Percentiles rank a stretch among this genome's conserved stretches.
phyloP scores from a whole-genome alignment of 2,329 filamentous ascomycete genomes.

The Alternaria postmessia region DNA sequence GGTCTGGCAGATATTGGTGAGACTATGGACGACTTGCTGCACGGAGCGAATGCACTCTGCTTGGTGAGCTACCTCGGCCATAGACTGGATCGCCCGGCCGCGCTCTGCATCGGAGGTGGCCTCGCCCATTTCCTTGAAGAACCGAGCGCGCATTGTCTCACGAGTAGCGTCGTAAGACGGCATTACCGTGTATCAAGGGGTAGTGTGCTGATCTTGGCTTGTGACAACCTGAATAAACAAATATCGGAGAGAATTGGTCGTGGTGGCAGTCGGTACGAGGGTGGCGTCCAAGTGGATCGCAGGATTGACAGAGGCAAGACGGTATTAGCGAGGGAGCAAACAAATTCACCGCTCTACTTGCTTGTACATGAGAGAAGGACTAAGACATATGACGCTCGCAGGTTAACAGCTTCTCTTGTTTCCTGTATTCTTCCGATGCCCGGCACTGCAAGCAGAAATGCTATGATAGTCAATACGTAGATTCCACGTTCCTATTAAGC shows the following conservation, averaged over 20 bases:
- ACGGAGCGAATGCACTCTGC: too few relatives aligned
- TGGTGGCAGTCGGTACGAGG: background rate
- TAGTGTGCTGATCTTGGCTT: background rate
- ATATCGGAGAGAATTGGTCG: background rate
- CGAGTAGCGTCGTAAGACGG: background rate
- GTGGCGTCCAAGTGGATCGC: background rate
- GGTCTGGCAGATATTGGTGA: too few relatives aligned
- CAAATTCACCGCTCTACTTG: background rate
- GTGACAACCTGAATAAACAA: background rate
- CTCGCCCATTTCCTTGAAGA: background rate
- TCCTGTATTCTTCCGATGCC: background rate
- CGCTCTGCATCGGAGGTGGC: background rate
- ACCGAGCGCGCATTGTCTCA: background rate
- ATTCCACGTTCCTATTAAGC: background rate
- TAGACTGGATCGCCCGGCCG: background rate
- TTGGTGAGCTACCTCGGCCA: too few relatives aligned
- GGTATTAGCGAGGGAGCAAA: background rate
- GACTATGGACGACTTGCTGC: too few relatives aligned
- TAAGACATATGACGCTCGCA: background rate
- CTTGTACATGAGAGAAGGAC: background rate
- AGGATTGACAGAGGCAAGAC: background rate
- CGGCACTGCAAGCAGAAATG: background rate
- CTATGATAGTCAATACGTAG: background rate
- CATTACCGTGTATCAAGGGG: background rate
- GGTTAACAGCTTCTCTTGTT: background rate